Evolutionary conservation across 75 land plant species (phyloP), one percentile per base, ranked within the genome.

Genomic region (Cunninghamia lanceolata): DNA sequence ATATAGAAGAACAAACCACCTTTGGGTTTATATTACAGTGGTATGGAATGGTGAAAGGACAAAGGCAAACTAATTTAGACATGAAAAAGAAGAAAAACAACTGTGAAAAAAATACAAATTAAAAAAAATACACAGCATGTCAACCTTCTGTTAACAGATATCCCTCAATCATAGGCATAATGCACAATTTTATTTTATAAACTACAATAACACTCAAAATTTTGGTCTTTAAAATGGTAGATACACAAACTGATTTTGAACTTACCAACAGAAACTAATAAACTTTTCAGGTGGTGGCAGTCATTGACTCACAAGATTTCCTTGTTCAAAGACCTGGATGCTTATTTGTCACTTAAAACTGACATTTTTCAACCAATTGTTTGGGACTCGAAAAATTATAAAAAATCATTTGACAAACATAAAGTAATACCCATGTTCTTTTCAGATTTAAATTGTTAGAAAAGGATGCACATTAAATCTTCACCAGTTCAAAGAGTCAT

Each of bases 331-430:
- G 38, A 11, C 15, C 0, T 13, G 15, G 38, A 35, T 14, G 17
- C 76, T 73, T 73, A 35, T 75, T 75, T 75, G 78, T 34, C 78
- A 75, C 78, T 36, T n/a, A 38, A 19, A 75, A 75, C 36, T 35
- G 10, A 5, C 36, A 75, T 75, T 34, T 75, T 75, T 17, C 40
- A 15, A 35, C 7, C 21, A 16, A 38, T 75, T 36, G 21, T 75
- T 75, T 75, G 75, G 3, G 40, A 0, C 19, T 75, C 16, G 7
- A 36, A 19, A 38, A 36, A 35, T 36, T 75, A 38, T 38, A 75
- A 19, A 75, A 75, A 76, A 2, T 16, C 21, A 36, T 36, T 38
- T 76, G 19, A 76, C 38, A 34, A 36, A 75, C 77, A 14, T 36
- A 75, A 34, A 75, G 21, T 39, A 36, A 38, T 38, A 14, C 9